Conservation (phyloP, 208 protist species). For the Crithidia sp. region DNA sequence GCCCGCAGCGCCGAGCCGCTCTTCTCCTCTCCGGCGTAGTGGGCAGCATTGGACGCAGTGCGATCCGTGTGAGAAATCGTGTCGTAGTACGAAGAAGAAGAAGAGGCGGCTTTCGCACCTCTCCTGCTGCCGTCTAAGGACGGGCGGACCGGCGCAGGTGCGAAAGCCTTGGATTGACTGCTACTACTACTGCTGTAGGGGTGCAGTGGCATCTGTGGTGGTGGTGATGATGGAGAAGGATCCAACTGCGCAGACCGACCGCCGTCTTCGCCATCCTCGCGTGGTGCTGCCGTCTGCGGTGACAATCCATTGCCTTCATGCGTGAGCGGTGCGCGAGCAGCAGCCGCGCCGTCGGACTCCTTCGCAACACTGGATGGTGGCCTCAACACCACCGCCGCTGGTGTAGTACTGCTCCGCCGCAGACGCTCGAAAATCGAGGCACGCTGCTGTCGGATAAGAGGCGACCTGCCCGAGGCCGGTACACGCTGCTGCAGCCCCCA, state of each 20-base stretch:
- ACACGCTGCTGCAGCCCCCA: not conserved
- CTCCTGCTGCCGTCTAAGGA: too few relatives aligned
- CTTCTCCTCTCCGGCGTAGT: not conserved
- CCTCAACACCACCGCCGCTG: not conserved
- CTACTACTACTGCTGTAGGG: too few relatives aligned
- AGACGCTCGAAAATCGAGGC: conserved; percentile 31
- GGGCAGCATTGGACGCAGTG: too few relatives aligned
- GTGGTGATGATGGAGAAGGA: too few relatives aligned
- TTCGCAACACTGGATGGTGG: not conserved
- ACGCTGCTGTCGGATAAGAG: conserved; percentile 14
- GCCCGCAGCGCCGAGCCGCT: conserved; percentile 15
- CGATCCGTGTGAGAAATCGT: conserved; percentile 11
- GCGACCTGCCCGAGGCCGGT: not conserved
- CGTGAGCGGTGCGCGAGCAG: not conserved
- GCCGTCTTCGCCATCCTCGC: too few relatives aligned
- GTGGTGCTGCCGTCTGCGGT: too few relatives aligned
- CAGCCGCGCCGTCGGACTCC: not conserved
- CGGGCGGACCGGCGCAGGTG: too few relatives aligned
- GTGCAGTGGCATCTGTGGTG: too few relatives aligned
- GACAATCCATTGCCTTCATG: too few relatives aligned
- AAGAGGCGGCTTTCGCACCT: too few relatives aligned
- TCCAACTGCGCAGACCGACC: too few relatives aligned
- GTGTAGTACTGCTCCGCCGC: not conserved
- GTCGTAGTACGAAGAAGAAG: conserved; percentile 16
- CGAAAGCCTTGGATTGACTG: too few relatives aligned